These are phyloP conservation scores for Wickerhamiella spandovensis DNA, from an alignment of 805 yeast genomes.

Conservation along the genomic window DNA sequence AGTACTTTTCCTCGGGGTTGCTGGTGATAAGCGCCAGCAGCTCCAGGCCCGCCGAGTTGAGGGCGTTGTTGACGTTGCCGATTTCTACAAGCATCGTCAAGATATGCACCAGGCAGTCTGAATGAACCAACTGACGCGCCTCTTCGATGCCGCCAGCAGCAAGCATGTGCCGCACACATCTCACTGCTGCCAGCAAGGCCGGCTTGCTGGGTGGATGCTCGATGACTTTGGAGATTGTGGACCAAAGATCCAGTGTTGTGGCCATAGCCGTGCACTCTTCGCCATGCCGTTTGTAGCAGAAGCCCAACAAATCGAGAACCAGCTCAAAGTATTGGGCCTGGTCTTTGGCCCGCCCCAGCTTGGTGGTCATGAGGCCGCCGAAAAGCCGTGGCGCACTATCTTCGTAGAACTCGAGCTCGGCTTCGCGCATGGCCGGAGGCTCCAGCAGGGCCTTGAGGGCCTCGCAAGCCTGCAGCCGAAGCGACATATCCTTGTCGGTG, in stretches of 20 bases:
- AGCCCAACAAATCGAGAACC: conserved; percentile 57
- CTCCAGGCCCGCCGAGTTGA: conserved; percentile 65
- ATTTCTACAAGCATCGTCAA: conserved; percentile 38
- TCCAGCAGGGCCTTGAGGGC: conserved; percentile 66
- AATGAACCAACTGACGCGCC: conserved; percentile 35
- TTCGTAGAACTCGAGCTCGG: conserved; percentile 35
- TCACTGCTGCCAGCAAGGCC: conserved; percentile 49
- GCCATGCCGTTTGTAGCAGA: conserved; percentile 49
- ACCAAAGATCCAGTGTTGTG: conserved; percentile 42
- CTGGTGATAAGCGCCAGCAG: conserved; percentile 23
- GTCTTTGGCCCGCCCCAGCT: background rate
- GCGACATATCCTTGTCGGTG: conserved; percentile 52
- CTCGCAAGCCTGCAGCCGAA: conserved; percentile 72
- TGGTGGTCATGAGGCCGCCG: conserved; percentile 30
- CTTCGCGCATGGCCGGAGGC: background rate
- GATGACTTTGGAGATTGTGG: conserved; percentile 41
- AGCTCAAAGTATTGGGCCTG: conserved; percentile 26
- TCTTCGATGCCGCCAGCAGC: conserved; percentile 41
- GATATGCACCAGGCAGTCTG: conserved; percentile 37
- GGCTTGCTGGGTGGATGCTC: conserved; percentile 32
- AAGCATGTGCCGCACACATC: conserved; percentile 51
- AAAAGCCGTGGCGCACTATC: conserved; percentile 49
- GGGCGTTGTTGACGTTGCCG: conserved; percentile 41
- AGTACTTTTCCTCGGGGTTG: conserved; percentile 5
- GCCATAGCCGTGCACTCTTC: conserved; percentile 47